A percentile compares a stretch with the other conserved stretches of the same genome.
Evolutionary conservation across 2,329 filamentous ascomycete species (phyloP).

Genomic region (Ophiostoma montium): DNA sequence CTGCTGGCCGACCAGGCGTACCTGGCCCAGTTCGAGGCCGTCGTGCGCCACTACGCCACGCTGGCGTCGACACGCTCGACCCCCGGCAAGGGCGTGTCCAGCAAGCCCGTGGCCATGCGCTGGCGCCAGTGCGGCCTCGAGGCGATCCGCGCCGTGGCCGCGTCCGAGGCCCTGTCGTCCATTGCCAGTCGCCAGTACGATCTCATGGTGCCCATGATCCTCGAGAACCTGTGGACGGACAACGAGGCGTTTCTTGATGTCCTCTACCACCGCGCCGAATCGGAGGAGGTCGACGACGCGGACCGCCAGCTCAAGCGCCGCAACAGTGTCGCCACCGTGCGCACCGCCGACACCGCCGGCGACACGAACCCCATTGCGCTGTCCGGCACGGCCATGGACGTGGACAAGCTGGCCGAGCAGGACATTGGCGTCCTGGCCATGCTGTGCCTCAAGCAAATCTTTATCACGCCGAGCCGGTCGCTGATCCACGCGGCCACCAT

Average conservation of each 20-base stretch:
- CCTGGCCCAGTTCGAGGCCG: constrained; percentile 65
- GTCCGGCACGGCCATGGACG: constrained; percentile 71
- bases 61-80: constrained; percentile 54
- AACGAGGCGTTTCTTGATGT: constrained; percentile 54
- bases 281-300: constrained; percentile 53
- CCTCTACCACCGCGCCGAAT: constrained; percentile 51
- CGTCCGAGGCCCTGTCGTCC: constrained; percentile 63
- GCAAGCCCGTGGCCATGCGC: constrained; percentile 61
- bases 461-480: constrained; percentile 63
- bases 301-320: constrained; percentile 52
- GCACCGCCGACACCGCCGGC: constrained; percentile 49
- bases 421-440: constrained; percentile 74
- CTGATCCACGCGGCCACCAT: constrained; percentile 69
- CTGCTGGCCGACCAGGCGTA: constrained; percentile 79
- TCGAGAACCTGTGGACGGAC: constrained; percentile 74
- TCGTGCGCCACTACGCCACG: constrained; percentile 65
- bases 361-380: constrained; percentile 57
- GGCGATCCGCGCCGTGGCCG: constrained; percentile 68
- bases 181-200: constrained; percentile 64
- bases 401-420: constrained; percentile 79
- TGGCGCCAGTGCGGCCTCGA: constrained; percentile 62
- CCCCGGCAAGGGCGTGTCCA: constrained; percentile 40
- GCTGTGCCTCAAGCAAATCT: constrained; percentile 76
- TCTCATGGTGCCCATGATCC: constrained; percentile 67
- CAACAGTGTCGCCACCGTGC: constrained; percentile 66